Base-by-base conservation (phyloP, 2,329 filamentous ascomycete genomes). In the Alternaria triticina region DNA sequence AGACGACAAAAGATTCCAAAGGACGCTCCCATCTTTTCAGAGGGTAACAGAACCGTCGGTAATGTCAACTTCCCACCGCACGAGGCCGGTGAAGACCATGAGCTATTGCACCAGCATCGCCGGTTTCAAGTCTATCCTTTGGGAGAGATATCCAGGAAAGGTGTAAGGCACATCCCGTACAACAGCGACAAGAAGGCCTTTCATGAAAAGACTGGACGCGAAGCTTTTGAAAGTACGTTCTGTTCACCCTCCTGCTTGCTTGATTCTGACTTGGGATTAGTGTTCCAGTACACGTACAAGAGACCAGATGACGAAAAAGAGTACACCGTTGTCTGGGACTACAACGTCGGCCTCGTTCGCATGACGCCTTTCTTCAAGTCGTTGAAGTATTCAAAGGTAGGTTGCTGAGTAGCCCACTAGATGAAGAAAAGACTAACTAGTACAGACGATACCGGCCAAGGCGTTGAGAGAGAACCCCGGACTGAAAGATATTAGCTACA, bases 311-410 rank as follows among this genome's bases (percentile, higher is more conserved):
- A 78, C 1, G 86, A 90, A 2, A 86, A 85, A 66, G 84, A 87
- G 56, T 94, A 91, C 77, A 88, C 87, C 1, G 89, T 98, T 64
- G 94, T 97, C 88, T 99, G 96, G 96, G 96, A 99, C 80, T 97
- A 97, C 82, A 95, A 96, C 72, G 89, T 95, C 65, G 96, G 96
- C 9, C 89, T 98, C 28, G 94, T 98, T 66, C 90, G 95, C 65
- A 96, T 97, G 80, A 97, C 94, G 3, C 91, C 94, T 27, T 92
- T 98, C 77, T 98, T 98, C 86, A 97, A 97, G 79, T 94, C 92
- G 69, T 90, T 90, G 77, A 89, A 91, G 67, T 95, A 95, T 76
- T 87, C 90, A 68, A 99, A 99, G 89, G 95, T 94, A 77, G 75
- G 84, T 73, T 40, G 33, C 4, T 22, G 15, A 5, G 9, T 30